Evolutionary conservation across 2,329 filamentous ascomycete genomes (phyloP), one percentile per base, ranked within the genome.

Genomic region (Penicillium olsonii): DNA sequence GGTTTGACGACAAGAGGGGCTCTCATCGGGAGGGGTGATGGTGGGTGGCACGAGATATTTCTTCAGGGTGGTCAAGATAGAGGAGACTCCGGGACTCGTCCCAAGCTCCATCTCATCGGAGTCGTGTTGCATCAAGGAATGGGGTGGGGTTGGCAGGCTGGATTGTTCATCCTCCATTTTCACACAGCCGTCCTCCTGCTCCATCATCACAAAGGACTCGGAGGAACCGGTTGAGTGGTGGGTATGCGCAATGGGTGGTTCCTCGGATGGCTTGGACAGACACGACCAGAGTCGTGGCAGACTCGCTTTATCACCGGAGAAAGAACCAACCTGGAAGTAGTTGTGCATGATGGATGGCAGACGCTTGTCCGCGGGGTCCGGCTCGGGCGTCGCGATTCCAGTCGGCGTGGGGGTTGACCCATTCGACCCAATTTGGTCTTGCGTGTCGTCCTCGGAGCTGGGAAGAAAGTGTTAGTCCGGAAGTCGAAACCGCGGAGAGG

Each of bases 261-360:
- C 27, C 35, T 47, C 53, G 38, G 52, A 53, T 37, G 59, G 34
- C 52, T 58, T 62, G 40, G 58, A 59, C 63, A 65, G 63, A 62
- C 66, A 70, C 56, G 69, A 66, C 63, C 68, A 68, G 61, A 68
- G 62, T 60, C 67, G 69, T 53, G 68, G 65, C 59, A 70, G 59
- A 68, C 56, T 78, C 74, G 74, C 70, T 81, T 82, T 81, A 85
- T 85, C 84, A 80, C 83, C 84, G 81, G 83, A 84, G 79, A 83
- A 84, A 81, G 83, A 83, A 96, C 94, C 87, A 95, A 99, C 94
- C 92, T 99, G 94, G 83, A 97, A 96, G 81, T 94, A 96, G 80
- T 87, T 95, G 73, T 85, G 84, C 82, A 94, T 87, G 78, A 97
- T 95, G 71, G 91, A 90, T 62, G 94, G 94, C 69, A 95, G 81